A percentile compares a stretch with the other conserved stretches of the same genome.
These are phyloP conservation scores for Apocynum venetum DNA, from an alignment of 257 asterid species.

Conservation along the genomic window DNA sequence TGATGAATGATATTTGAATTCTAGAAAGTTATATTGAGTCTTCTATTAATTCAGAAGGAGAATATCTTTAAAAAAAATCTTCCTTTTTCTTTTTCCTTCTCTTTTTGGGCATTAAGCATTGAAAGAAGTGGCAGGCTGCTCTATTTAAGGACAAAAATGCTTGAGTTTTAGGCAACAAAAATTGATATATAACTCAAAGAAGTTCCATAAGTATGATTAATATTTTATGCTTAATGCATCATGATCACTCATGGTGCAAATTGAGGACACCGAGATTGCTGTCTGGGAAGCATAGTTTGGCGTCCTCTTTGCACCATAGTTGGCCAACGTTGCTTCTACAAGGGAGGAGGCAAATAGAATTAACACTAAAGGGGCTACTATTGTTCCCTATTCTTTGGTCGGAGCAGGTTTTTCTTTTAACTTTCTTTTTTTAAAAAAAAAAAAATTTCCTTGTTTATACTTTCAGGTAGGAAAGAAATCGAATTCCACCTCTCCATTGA, in stretches of 20 bases:
- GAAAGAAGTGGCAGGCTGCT: not conserved
- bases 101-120: not conserved
- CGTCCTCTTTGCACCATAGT: conserved; percentile 8
- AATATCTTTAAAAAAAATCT: not conserved
- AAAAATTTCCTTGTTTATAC: too few species aligned
- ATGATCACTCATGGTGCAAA: not conserved
- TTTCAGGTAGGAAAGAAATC: too few species aligned
- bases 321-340: not conserved
- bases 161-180: not conserved
- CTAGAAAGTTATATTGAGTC: not conserved
- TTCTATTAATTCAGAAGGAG: not conserved
- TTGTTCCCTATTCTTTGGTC: too few species aligned
- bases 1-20: not conserved
- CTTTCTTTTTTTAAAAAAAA: too few species aligned
- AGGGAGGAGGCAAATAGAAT: too few species aligned
- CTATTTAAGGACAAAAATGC: not conserved
- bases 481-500: too few species aligned
- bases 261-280: not conserved
- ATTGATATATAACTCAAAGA: too few species aligned
- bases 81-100: not conserved
- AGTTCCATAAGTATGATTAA: not conserved
- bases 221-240: not conserved
- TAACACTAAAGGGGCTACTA: too few species aligned
- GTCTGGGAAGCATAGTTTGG: not conserved
- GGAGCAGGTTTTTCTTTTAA: too few species aligned